Evolutionary conservation across 805 yeast species (phyloP), one percentile per base, ranked within the genome.

Genomic region (Komagataella phaffii): DNA sequence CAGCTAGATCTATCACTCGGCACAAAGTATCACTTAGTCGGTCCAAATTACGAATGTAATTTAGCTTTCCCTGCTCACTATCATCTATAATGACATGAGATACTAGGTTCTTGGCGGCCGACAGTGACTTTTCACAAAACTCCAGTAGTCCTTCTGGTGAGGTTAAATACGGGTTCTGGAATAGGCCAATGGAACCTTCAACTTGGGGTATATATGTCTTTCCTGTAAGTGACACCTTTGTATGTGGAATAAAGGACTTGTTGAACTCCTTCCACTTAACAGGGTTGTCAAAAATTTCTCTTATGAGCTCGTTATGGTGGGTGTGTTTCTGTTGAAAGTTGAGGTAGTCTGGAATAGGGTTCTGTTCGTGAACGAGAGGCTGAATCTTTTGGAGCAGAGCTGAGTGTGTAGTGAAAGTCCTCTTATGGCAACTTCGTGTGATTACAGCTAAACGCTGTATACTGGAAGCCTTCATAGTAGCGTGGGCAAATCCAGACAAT

Each of bases 1-100:
- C 98, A 44, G 96, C 91, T 49, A 91, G 75, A 65, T 93, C 99
- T 45, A 93, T 90, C 5, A 88, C 97, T 52, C 96, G 78, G 63
- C 99, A 93, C 30, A 93, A 67, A 24, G 85, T 77, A 62, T 93
- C 98, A 60, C 96, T 85, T 45, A 93, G 68, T 57, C 88, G 79
- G 62, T 93, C 99, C 56, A 93, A 69, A 50, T 81, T 79, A 46
- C 78, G 62, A 51, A 91, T 76, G 51, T 79, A 87, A 4, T 70
- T 64, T 17, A 59, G 57, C 18, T 75, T 59, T 1, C 77, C 86
- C 7, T 70, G 68, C 0, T 58, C 62, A 1, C 75, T 58, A 19
- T 71, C 68, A 49, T 76, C 77, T 6, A 59, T 60, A 14, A 79
- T 67, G 70, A 91, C 79, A n/a, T 71, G 62, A 0, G 68, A 62